A percentile compares a stretch with the other conserved stretches of the same genome.
Evolutionary conservation across 768 basidiomycete species (phyloP).

Genomic region (Lactarius tabidus): DNA sequence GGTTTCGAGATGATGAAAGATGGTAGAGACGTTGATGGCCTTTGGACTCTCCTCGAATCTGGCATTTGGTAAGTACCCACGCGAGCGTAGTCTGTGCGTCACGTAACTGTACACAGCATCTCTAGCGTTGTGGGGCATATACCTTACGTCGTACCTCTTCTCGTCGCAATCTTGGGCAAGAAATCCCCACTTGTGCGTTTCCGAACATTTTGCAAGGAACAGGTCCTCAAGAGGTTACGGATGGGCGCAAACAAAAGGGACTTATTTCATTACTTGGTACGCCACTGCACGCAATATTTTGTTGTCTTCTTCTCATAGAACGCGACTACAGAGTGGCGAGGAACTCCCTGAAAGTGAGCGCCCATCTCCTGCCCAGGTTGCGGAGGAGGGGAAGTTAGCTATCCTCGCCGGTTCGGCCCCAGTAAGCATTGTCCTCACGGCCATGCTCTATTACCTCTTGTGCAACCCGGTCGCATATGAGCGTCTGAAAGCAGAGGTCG

Average conservation of each 20-base stretch:
- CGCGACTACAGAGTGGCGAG: slow-evolving; percentile 2
- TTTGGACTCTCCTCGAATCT: background rate
- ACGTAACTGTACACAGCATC: background rate
- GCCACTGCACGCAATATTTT: background rate
- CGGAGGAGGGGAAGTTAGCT: background rate
- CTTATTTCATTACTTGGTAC: slow-evolving; percentile 39
- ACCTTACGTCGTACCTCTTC: background rate
- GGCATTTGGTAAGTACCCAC: background rate
- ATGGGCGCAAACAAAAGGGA: slow-evolving; percentile 29
- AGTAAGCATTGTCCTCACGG: background rate
- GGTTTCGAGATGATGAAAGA: background rate
- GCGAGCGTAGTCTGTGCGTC: background rate
- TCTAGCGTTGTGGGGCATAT: background rate
- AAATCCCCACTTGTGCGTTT: background rate
- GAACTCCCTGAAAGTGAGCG: background rate
- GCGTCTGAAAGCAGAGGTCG: background rate
- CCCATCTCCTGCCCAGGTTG: background rate
- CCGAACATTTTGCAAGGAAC: background rate
- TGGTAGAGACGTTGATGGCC: background rate
- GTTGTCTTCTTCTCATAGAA: background rate
- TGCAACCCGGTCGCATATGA: background rate
- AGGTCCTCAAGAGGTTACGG: background rate
- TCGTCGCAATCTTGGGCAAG: background rate
- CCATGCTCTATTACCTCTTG: background rate
- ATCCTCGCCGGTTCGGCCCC: background rate